These are phyloP conservation scores for Dalbergia cultrata DNA, from an alignment of 306 rosid genomes.

Conservation along the genomic window DNA sequence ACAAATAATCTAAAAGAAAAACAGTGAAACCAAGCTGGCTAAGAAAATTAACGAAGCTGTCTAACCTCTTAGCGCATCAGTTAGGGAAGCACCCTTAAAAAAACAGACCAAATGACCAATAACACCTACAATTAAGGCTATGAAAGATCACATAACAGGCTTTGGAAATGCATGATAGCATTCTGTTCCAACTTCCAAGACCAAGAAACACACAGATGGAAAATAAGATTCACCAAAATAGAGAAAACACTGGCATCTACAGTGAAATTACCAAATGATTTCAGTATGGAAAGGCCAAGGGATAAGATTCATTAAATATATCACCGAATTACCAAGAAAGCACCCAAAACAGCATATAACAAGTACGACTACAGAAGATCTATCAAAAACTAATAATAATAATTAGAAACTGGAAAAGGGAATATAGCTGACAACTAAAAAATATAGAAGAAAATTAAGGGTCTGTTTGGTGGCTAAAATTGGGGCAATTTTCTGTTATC, in stretches of 20 bases:
- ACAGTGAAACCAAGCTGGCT: constrained; percentile 7
- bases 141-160: background rate
- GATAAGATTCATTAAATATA: background rate
- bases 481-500: background rate
- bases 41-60: background rate
- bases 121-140: background rate
- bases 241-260: background rate
- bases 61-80: constrained; percentile 33
- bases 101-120: background rate
- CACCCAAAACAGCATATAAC: constrained; percentile 13
- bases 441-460: background rate
- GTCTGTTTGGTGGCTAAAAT: background rate
- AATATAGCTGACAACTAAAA: background rate
- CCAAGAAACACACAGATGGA: background rate
- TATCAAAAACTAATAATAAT: background rate
- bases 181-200: constrained; percentile 6
- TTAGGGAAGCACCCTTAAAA: background rate
- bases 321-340: background rate
- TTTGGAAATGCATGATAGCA: background rate
- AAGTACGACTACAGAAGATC: background rate
- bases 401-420: background rate
- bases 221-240: constrained; percentile 9
- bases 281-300: background rate
- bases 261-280: constrained; percentile 15
- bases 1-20: constrained; percentile 19